Percentiles rank a stretch among this genome's conserved stretches.
Evolutionary conservation across 2,329 filamentous ascomycete species (phyloP).

Genomic region (Cladosporium sp.): DNA sequence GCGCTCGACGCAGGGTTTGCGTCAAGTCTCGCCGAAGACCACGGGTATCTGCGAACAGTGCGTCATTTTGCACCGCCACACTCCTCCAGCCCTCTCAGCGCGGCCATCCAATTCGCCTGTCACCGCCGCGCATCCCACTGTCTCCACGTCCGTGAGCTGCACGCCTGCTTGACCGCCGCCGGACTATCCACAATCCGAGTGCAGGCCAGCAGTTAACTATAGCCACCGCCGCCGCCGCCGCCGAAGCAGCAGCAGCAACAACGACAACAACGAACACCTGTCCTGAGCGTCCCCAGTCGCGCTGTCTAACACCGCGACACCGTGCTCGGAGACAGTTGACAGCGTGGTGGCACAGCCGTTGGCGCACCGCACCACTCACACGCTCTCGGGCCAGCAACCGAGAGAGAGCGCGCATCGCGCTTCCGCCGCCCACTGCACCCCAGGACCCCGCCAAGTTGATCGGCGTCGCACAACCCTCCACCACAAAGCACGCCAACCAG

Average conservation of each 20-base stretch:
- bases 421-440: background rate
- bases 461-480: slow-evolving; percentile 13
- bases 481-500: slow-evolving; percentile 5
- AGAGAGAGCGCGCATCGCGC: background rate
- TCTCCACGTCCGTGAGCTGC: slow-evolving; percentile 5
- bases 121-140: background rate
- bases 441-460: slow-evolving; percentile 9
- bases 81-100: background rate
- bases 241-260: background rate
- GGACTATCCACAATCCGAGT: background rate
- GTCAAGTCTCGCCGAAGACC: slow-evolving; percentile 5
- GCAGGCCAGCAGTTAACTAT: background rate
- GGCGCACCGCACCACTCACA: background rate
- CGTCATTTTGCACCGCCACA: slow-evolving; percentile 9
- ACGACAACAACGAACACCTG: background rate
- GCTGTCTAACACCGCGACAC: background rate
- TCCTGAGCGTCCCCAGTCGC: background rate
- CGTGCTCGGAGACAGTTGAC: slow-evolving; percentile 9
- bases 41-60: slow-evolving; percentile 4
- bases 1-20: background rate
- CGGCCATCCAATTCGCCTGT: background rate
- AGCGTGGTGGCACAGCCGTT: slow-evolving; percentile 7
- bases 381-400: slow-evolving; percentile 2
- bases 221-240: background rate
- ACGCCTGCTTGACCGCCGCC: slow-evolving; percentile 1